Evolutionary conservation across 1,284 basidiomycete species (phyloP), one percentile per base, ranked within the genome.

Genomic region (Calocybe gambosa): DNA sequence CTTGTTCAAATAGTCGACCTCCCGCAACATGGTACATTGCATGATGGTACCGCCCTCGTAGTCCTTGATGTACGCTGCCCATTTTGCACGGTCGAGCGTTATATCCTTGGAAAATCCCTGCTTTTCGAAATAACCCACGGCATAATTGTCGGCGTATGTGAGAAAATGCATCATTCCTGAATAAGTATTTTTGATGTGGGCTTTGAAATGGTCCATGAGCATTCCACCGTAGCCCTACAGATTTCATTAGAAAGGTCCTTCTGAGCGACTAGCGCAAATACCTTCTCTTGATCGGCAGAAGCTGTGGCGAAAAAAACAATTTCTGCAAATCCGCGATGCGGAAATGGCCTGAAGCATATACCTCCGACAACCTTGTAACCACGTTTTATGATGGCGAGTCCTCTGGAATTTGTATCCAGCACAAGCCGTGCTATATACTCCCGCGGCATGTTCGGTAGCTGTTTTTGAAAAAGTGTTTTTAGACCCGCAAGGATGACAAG

Each of bases 31-130:
- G 3, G 86, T 89, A 62, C 96, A 99, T 66, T 96, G 93, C 95
- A 99, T 98, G 69, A 99, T 90, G 38, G 96, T 99, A n/a, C 93
- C 95, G 39, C 96, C 96, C 64, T 99, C 96, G 66, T 99, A 99
- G 64, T 99, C 96, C 66, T 99, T 99, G 81, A 99, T 99, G 65
- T 99, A 99, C 1, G 95, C 96, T 0, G 95, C 94, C 96, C 96
- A 99, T 2, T 89, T 75, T 1, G 90, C 84, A 33, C 94, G 81
- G 49, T 89, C 86, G 15, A 96, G 79, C 0, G 85, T 88, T 55
- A 99, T 96, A 54, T 99, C 94, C 66, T 98, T 99, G 1, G 92
- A 91, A 68, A 99, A 99, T 0, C 95, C 94, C 68, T 98, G 95
- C 66, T 99, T 99, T 63, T 94, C 93, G 72, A 99, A 99, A 68